These are phyloP conservation scores for Hypoxylon sp. DNA, from an alignment of 2,329 filamentous ascomycete genomes.

Conservation along the genomic window DNA sequence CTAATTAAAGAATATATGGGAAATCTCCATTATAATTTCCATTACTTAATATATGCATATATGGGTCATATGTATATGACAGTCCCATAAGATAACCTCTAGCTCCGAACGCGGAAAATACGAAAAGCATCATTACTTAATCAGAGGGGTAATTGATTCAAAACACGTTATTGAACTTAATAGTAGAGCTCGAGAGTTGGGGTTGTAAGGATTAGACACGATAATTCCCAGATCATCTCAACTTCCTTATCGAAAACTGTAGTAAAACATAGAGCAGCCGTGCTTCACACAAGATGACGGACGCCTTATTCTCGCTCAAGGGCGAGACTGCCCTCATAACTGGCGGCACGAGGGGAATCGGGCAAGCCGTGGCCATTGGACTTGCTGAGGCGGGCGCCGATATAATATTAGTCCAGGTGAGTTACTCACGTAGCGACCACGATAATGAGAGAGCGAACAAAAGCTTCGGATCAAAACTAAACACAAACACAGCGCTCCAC, in stretches of 20 bases:
- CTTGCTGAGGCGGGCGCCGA: constrained; percentile 73
- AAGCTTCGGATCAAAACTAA: constrained; percentile 2
- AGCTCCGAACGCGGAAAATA: constrained; percentile 39
- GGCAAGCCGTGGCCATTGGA: constrained; percentile 69
- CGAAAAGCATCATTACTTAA: background rate
- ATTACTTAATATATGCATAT: no score
- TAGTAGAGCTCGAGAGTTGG: background rate
- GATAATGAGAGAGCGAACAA: background rate
- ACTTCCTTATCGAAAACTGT: background rate
- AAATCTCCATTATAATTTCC: no score
- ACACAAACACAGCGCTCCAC: constrained; percentile 58
- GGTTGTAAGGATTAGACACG: background rate
- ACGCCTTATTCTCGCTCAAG: constrained; percentile 66
- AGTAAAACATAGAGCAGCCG: background rate
- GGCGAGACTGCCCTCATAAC: constrained; percentile 71
- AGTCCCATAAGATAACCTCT: constrained; percentile 4
- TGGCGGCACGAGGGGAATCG: constrained; percentile 71
- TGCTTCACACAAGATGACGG: constrained; percentile 29
- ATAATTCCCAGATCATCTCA: constrained; percentile 1
- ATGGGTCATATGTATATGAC: no score
- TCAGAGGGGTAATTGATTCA: constrained; percentile 16
- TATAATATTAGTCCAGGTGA: constrained; percentile 68
- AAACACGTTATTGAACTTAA: constrained; percentile 15
- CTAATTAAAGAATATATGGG: no score
- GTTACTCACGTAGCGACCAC: background rate